Base-by-base conservation (phyloP, 2,329 filamentous ascomycete genomes). In the Elsinoe perseae region DNA sequence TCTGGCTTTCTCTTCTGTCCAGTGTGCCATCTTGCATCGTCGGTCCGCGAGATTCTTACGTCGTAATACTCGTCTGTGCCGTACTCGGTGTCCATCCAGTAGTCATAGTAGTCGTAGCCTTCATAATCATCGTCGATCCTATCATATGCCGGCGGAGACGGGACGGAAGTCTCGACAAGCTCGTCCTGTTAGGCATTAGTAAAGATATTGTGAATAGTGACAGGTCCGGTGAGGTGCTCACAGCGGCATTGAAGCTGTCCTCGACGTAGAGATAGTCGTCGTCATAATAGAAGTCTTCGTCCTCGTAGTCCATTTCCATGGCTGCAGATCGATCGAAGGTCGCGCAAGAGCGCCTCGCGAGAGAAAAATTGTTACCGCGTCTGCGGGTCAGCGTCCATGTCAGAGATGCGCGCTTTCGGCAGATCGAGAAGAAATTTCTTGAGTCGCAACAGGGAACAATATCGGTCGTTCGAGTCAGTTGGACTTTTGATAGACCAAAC, bases 41-140 rank as follows among this genome's bases (percentile, higher is more conserved):
- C 20, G 28, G 28, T 21, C 53, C 42, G 16, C 20, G 44, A 27
- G 40, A 36, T 8, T 64, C 57, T 56, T 44, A 43, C 43, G 50
- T 76, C 73, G 61, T 74, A 73, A 50, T 75, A 76, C 40, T 71
- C 69, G 60, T 76, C 73, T 14, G 72, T 73, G 10, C 67, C 73
- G 59, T 77, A 77, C 56, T 77, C 75, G 42, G 76, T 64, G 57
- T 77, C 75, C 56, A 72, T 71, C 66, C 68, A 76, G 63, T 76
- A 78, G 18, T 72, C 72, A 62, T 71, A 77, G 43, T 70, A 64
- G 59, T 77, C 75, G 66, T 71, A 77, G n/a, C 76, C 72, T 40
- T 67, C 64, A 23, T 67, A 61, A 28, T 69, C 66, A 46, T 64
- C 57, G 54, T 68, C 65, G 25, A 65, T 53, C 30, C 56, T 36